Evolutionary conservation across 2,329 filamentous ascomycete species (phyloP).

Genomic region (Neocucurbitaria cava): DNA sequence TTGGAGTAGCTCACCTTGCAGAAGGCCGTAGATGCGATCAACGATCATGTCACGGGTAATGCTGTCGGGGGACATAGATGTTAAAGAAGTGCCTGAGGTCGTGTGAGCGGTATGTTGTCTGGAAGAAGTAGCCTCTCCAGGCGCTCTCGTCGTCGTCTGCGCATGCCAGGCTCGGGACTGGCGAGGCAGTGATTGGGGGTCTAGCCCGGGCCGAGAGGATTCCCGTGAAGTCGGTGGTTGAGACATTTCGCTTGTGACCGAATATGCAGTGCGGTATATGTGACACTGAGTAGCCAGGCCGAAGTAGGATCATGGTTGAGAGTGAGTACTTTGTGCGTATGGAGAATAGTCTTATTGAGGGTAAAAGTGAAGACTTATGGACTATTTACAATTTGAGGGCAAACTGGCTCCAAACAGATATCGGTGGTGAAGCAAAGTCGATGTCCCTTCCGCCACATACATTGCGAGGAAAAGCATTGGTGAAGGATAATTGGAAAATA

Average conservation of each 20-base stretch:
- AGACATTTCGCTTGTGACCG: not conserved
- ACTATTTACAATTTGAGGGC: too few relatives aligned
- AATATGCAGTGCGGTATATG: not conserved
- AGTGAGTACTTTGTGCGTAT: too few relatives aligned
- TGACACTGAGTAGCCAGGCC: too few relatives aligned
- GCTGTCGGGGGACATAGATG: not conserved
- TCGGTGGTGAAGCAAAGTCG: too few relatives aligned
- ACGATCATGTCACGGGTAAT: conserved; percentile 6
- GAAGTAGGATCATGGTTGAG: too few relatives aligned
- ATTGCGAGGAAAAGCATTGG: too few relatives aligned
- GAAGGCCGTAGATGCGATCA: conserved; percentile 2
- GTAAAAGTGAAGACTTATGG: too few relatives aligned
- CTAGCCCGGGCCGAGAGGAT: not conserved
- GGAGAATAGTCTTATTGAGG: too few relatives aligned
- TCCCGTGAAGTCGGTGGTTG: not conserved
- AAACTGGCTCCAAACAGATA: too few relatives aligned
- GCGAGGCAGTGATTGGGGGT: not conserved
- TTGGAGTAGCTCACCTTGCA: not conserved
- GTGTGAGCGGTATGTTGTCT: not conserved
- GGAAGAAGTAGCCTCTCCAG: not conserved
- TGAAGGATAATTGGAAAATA: too few relatives aligned
- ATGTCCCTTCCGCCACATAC: too few relatives aligned
- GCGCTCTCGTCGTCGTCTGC: not conserved
- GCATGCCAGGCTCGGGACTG: not conserved
- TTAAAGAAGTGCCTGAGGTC: not conserved